Percentiles rank a stretch among this genome's conserved stretches.
Evolutionary conservation across 2,329 filamentous ascomycete species (phyloP).

Genomic region (Hymenotorrendiella dingleyae): DNA sequence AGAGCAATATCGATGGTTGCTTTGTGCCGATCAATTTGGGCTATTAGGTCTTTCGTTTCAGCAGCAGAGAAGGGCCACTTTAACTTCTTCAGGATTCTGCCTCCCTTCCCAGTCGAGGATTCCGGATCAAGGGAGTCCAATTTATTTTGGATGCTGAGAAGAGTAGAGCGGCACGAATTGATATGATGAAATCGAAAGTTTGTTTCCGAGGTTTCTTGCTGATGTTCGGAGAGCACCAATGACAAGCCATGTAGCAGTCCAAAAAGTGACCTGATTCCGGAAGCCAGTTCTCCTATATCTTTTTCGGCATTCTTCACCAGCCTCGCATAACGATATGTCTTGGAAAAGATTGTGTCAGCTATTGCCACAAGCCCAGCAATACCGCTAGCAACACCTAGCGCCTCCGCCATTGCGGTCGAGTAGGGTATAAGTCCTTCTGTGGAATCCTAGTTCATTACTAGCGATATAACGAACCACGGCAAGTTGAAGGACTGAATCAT

Average conservation of each 20-base stretch:
- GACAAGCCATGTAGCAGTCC: constrained; percentile 7
- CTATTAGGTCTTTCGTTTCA: constrained; percentile 4
- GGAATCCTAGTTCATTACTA: too few relatives aligned
- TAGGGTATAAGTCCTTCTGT: too few relatives aligned
- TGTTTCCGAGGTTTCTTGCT: background rate
- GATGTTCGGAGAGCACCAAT: constrained; percentile 1
- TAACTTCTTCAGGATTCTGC: background rate
- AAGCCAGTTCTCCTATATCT: constrained; percentile 2
- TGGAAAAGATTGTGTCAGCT: constrained; percentile 6
- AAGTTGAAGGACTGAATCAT: too few relatives aligned
- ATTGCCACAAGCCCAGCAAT: constrained; percentile 10
- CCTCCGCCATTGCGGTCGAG: too few relatives aligned
- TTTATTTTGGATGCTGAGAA: background rate
- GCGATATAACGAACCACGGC: too few relatives aligned
- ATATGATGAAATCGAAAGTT: constrained; percentile 4
- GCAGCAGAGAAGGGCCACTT: constrained; percentile 4
- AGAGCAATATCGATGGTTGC: constrained; percentile 2
- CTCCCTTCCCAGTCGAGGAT: background rate
- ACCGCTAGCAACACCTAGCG: constrained; percentile 9
- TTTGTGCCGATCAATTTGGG: constrained; percentile 6
- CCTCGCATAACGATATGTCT: constrained; percentile 1
- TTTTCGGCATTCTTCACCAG: constrained; percentile 9
- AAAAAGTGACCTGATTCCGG: constrained; percentile 1
- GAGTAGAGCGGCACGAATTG: background rate
- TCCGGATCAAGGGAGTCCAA: background rate